These are phyloP conservation scores for Zalaria obscura DNA, from an alignment of 2,329 filamentous ascomycete genomes.

Conservation along the genomic window DNA sequence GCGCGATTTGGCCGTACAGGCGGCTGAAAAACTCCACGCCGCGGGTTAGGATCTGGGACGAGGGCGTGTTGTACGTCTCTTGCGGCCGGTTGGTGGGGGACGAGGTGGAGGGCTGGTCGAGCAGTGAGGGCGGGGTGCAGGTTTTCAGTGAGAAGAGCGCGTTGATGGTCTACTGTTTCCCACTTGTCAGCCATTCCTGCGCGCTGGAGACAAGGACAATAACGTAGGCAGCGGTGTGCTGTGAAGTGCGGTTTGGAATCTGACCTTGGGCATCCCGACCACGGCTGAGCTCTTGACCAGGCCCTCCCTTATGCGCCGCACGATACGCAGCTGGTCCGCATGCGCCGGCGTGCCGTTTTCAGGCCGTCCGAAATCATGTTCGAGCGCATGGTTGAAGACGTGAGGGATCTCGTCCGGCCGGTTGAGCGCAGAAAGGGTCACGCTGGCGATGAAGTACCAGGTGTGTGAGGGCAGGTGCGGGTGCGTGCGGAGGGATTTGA, in stretches of 20 bases:
- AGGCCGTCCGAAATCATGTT: not conserved
- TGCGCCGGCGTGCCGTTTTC: not conserved
- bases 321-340: not conserved
- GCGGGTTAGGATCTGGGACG: not conserved
- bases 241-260: not conserved
- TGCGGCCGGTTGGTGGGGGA: not conserved
- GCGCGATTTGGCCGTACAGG: not conserved
- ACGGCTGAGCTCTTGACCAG: not conserved
- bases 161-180: not conserved
- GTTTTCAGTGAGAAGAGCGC: not conserved
- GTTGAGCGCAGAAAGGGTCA: not conserved
- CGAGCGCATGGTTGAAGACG: not conserved
- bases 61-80: not conserved
- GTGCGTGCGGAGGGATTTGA: not conserved
- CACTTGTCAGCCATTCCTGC: no score
- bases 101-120: not conserved
- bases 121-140: not conserved
- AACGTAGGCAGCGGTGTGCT: not conserved
- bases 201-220: not conserved
- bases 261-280: not conserved
- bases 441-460: not conserved
- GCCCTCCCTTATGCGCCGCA: not conserved
- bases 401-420: not conserved
- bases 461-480: not conserved
- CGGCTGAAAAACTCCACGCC: not conserved